A percentile compares a stretch with the other conserved stretches of the same genome.
Evolutionary conservation across 192 early-diverging fungal genomes (phyloP).

Genomic region (Coemansia sp.): DNA sequence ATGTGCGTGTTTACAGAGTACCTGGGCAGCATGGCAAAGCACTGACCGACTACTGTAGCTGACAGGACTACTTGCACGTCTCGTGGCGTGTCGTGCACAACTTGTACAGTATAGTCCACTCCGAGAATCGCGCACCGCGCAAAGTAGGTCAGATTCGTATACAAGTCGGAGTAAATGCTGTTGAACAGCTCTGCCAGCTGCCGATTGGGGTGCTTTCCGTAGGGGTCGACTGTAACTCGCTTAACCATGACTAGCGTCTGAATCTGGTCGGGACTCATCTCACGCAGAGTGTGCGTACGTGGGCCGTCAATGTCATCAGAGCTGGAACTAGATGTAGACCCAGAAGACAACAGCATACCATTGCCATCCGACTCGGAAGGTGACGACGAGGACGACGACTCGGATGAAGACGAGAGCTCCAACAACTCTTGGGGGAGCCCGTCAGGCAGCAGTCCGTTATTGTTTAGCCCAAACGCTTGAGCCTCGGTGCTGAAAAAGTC

Average conservation of each 20-base stretch:
- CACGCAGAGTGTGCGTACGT: constrained; percentile 34
- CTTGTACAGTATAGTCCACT: constrained; percentile 38
- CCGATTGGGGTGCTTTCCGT: constrained; percentile 68
- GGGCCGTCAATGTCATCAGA: constrained; percentile 7
- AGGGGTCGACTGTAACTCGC: constrained; percentile 56
- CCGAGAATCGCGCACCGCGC: constrained; percentile 62
- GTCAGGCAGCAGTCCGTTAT: not conserved
- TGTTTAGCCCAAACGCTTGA: not conserved
- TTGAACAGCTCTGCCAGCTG: constrained; percentile 68
- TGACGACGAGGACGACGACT: constrained; percentile 10
- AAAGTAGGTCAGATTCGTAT: constrained; percentile 61
- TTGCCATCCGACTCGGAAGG: constrained; percentile 2
- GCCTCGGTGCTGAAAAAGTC: constrained; percentile 1
- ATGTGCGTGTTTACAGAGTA: constrained; percentile 9
- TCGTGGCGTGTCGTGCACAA: constrained; percentile 34
- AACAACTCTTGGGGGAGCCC: not conserved
- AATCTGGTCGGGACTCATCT: constrained; percentile 22
- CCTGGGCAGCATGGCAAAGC: constrained; percentile 14
- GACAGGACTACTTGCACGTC: constrained; percentile 65
- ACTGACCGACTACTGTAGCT: constrained; percentile 41
- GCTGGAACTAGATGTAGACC: not conserved
- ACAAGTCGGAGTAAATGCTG: constrained; percentile 62
- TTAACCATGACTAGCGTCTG: constrained; percentile 62
- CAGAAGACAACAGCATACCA: not conserved
- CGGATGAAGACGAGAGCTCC: constrained; percentile 18